Conservation (phyloP, 148 eudicot species). For the Arbutus unedo region DNA sequence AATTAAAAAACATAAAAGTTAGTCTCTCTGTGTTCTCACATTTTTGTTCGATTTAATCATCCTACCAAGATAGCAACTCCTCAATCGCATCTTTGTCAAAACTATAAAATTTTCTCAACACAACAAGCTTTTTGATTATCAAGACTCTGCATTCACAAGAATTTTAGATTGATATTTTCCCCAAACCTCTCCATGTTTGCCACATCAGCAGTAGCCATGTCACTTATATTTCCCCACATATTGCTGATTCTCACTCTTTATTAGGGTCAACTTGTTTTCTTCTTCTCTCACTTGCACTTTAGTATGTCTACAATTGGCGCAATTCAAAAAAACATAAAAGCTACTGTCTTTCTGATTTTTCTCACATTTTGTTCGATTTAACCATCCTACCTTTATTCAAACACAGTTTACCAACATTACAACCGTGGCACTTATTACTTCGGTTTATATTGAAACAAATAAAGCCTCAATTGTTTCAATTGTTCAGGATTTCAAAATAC, state of each 20-base stretch:
- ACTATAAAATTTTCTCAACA: background rate
- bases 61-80: background rate
- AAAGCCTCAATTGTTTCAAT: background rate
- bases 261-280: background rate
- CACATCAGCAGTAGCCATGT: background rate
- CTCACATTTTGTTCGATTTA: background rate
- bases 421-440: background rate
- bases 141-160: background rate
- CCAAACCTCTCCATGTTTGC: background rate
- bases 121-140: background rate
- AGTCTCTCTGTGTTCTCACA: too few relatives aligned
- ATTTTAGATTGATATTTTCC: background rate
- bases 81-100: background rate
- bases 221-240: background rate
- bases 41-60: too few relatives aligned
- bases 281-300: background rate
- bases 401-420: background rate
- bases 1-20: too few relatives aligned
- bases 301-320: background rate
- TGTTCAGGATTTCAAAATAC: background rate
- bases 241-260: background rate
- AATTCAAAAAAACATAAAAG: background rate
- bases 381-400: background rate
- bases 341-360: background rate
- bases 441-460: background rate